Evolutionary conservation across 345 rosid genomes (phyloP).

Genomic region (Firmiana major): DNA sequence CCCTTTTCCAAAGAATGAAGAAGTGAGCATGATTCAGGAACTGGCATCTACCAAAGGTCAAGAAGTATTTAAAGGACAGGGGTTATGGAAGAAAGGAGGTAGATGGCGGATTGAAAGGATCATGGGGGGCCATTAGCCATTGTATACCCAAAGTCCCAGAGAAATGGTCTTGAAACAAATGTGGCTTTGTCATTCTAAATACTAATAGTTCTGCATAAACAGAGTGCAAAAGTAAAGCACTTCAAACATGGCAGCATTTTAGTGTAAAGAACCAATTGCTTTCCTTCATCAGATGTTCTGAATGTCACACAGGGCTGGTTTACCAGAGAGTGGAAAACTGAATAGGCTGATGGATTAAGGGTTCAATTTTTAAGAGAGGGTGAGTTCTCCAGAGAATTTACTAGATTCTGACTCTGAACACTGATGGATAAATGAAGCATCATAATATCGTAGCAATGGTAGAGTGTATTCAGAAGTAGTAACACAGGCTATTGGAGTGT

Average conservation of each 20-base stretch:
- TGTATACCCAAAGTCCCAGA: not conserved
- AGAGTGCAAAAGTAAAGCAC: not conserved
- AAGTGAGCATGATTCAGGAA: not conserved
- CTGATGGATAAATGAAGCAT: not conserved
- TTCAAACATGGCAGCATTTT: not conserved
- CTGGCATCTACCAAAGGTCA: not conserved
- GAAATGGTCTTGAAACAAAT: not conserved
- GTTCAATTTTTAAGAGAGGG: not conserved
- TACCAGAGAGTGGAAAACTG: not conserved
- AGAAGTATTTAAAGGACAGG: not conserved
- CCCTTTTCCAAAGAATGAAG: not conserved
- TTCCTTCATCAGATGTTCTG: not conserved
- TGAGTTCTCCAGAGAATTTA: not conserved
- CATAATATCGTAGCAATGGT: not conserved
- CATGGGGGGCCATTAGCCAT: not conserved
- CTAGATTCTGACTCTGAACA: not conserved
- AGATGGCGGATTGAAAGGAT: not conserved
- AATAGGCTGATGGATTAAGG: not conserved
- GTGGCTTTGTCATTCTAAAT: not conserved
- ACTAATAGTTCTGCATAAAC: not conserved
- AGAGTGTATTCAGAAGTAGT: not conserved
- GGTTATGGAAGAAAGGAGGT: not conserved
- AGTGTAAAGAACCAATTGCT: not conserved
- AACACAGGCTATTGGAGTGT: not conserved
- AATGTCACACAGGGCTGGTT: not conserved